Percentiles rank a stretch among this genome's conserved stretches.
These are phyloP conservation scores for Suhomyces choctaworum DNA, from an alignment of 1,139 yeast genomes.

Conservation along the genomic window DNA sequence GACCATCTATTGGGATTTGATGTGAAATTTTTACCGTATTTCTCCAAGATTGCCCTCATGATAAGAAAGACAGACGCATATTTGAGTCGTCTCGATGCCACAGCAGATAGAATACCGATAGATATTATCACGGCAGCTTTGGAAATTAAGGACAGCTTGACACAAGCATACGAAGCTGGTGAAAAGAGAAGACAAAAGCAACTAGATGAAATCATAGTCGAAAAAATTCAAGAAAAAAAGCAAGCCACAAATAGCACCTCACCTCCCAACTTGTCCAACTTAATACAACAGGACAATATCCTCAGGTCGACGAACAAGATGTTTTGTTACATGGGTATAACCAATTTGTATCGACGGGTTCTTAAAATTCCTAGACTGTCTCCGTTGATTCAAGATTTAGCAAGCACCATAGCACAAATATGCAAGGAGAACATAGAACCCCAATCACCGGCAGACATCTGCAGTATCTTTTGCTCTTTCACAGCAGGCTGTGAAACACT, in stretches of 20 bases:
- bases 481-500: conserved; percentile 61
- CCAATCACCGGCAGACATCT: conserved; percentile 53
- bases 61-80: conserved; percentile 40
- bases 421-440: conserved; percentile 41
- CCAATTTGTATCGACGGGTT: conserved; percentile 59
- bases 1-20: conserved; percentile 65
- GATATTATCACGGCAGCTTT: conserved; percentile 44
- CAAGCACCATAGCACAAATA: conserved; percentile 39
- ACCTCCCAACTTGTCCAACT: conserved; percentile 20
- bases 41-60: conserved; percentile 47
- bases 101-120: conserved; percentile 28
- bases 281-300: conserved; percentile 37
- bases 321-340: conserved; percentile 55
- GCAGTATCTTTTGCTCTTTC: conserved; percentile 56
- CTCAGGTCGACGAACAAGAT: conserved; percentile 55
- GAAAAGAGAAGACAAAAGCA: conserved; percentile 36
- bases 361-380: conserved; percentile 50
- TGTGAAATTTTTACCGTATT: conserved; percentile 49
- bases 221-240: conserved; percentile 17
- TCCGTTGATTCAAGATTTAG: conserved; percentile 46
- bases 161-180: conserved; percentile 32
- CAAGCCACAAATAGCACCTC: conserved; percentile 14
- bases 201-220: conserved; percentile 29
- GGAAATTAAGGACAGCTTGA: conserved; percentile 44
- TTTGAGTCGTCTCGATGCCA: conserved; percentile 15